Conservation (phyloP, 108 stramenopile genomes). For the Nitzschia palea region DNA sequence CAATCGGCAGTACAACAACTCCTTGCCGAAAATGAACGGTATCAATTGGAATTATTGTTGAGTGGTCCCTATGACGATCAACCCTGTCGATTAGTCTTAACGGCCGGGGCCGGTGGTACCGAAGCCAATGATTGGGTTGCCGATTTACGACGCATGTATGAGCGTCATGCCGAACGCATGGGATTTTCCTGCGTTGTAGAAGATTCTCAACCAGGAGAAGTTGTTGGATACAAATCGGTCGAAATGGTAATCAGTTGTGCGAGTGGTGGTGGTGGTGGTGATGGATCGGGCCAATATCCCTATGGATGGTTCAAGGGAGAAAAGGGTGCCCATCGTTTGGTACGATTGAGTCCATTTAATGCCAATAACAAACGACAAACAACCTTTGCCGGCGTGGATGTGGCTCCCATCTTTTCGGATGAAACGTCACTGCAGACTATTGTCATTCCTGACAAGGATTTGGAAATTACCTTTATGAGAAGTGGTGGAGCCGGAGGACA, state of each 20-base stretch:
- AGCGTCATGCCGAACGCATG: slow-evolving; percentile 60
- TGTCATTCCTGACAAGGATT: slow-evolving; percentile 77
- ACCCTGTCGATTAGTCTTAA: slow-evolving; percentile 85
- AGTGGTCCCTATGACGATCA: slow-evolving; percentile 74
- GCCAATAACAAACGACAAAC: slow-evolving; percentile 95
- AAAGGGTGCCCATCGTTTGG: slow-evolving; percentile 94
- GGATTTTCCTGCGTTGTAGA: slow-evolving; percentile 58
- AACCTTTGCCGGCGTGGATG: slow-evolving; percentile 95
- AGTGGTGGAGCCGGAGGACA: slow-evolving; percentile 97
- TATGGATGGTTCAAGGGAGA: slow-evolving; percentile 92
- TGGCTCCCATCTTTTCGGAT: slow-evolving; percentile 80
- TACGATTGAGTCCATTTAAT: slow-evolving; percentile 92
- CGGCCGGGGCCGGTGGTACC: slow-evolving; percentile 97
- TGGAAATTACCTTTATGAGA: slow-evolving; percentile 86
- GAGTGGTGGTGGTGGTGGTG: slow-evolving; percentile 26
- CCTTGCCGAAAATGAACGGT: slow-evolving; percentile 49
- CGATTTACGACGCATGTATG: slow-evolving; percentile 83
- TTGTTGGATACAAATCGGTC: slow-evolving; percentile 88
- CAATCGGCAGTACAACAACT: slow-evolving; percentile 32
- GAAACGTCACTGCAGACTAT: slow-evolving; percentile 62
- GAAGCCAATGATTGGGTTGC: slow-evolving; percentile 95
- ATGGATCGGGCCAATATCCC: slow-evolving; percentile 27
- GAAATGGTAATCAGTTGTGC: slow-evolving; percentile 69
- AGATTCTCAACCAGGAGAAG: slow-evolving; percentile 67
- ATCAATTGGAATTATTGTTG: slow-evolving; percentile 69